Base-by-base conservation (phyloP, 176 grass and related monocot species). In the Musa schizocarpa region DNA sequence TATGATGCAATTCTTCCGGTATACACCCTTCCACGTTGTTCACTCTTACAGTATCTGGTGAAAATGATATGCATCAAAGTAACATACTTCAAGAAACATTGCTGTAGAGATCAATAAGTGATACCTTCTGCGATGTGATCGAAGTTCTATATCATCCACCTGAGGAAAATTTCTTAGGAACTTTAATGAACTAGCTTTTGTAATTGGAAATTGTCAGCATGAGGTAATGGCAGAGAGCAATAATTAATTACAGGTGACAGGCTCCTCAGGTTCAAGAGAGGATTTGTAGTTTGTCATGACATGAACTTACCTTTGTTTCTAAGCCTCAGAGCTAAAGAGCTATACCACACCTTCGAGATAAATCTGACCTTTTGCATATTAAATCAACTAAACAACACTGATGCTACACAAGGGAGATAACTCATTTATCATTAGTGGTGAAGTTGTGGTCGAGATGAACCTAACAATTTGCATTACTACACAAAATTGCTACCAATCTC, bases 1-100 rank as follows among this genome's bases (percentile, higher is more conserved):
- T 83, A 88, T 80, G 84, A 88, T 76, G 86, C 71, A 83, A 91
- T 19, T 81, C 95, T 99, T 78, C 95, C 95, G 2, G 76, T 91
- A 84, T 94, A 99, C 75, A 69, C 82, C 63, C 95, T 94, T 62
- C 88, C 91, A 43, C 29, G 71, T 1, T 99, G 85, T 25, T 78
- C 21, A 67, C 79, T 83, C 70, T 51, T 89, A 86, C 72, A 79
- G 68, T 81, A 77, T 81, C 88, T 94, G 71, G 74, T 81, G n/a
- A 78, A 77, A 13, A 75, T 24, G 68, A 43, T 82, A 77, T 58
- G 66, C 77, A 13, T 13, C 17, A 53, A 71, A 5, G 50, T 7
- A 26, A 50, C 7, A 29, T 24, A 77, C 58, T 71, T 21, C 27
- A 9, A 21, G 34, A 68, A 65, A 62, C 54, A 69, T 79, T 23